Conservation (phyloP, 495 filamentous ascomycete genomes). For the Xylaria intraflava region DNA sequence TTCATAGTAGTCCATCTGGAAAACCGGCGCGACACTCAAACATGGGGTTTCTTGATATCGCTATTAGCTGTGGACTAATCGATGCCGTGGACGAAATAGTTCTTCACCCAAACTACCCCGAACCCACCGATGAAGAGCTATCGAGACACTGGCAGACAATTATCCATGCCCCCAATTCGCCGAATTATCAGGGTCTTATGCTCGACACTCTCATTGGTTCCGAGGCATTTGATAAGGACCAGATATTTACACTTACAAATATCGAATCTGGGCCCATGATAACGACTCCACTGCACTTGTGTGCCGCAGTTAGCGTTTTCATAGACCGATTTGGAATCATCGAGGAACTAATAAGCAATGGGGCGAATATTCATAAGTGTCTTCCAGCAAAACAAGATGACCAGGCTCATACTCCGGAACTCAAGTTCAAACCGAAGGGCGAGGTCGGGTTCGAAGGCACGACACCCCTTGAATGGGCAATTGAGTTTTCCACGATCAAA, state of each 20-base stretch:
- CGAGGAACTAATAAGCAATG: background rate
- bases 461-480: constrained; percentile 18
- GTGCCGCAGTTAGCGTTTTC: background rate
- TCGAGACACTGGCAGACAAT: constrained; percentile 5
- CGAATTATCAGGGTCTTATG: background rate
- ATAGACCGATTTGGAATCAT: background rate
- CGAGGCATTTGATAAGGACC: background rate
- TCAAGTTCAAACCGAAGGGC: background rate
- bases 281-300: constrained; percentile 1
- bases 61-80: constrained; percentile 4
- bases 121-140: constrained; percentile 6
- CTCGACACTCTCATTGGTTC: background rate
- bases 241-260: background rate
- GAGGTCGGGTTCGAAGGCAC: background rate
- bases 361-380: background rate
- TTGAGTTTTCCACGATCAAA: background rate
- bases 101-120: background rate
- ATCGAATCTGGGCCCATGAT: background rate
- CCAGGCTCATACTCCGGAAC: background rate
- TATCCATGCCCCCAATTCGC: background rate
- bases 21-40: background rate
- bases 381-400: background rate
- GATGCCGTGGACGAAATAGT: constrained; percentile 1
- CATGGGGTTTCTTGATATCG: constrained; percentile 8
- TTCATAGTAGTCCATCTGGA: constrained; percentile 6